Evolutionary conservation across 352 stramenopile genomes (phyloP), one percentile per base, ranked within the genome.

Genomic region (Globisporangium emineosum): DNA sequence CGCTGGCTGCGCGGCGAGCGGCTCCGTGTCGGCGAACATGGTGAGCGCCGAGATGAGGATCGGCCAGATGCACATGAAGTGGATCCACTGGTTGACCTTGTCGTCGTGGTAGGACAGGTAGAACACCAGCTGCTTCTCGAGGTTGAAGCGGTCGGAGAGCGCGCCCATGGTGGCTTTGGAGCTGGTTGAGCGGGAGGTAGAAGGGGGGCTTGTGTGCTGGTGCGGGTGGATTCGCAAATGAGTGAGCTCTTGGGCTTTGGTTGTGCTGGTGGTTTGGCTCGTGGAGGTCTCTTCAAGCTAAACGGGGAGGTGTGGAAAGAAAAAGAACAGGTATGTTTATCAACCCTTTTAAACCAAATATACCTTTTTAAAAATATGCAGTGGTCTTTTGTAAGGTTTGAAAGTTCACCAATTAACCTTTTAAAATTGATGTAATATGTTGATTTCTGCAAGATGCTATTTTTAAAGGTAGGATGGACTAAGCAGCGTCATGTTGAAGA

Each of bases 41-140:
- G 81, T 86, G 53, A 93, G 68, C 53, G 73, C 81, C 42, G 88
- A 88, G 67, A 90, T 77, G 57, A 96, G 78, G 62, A 96, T 93
- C 60, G 84, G 87, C 81, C 84, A 94, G 69, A 96, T 92, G 71
- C 83, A 96, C 25, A 72, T 52, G 35, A 96, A 79, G 70, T 96
- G 88, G 64, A 96, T 90, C 54, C 30, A 72, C 76, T 91, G 76
- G 74, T 96, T 96, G 59, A 86, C 68, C 60, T 74, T 75, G 71
- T 96, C 82, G 76, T 85, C 69, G 68, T 96, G 88, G 77, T 96
- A 96, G 27, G 81, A 90, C 37, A 90, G 67, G 71, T 95, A 95
- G 76, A 95, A 95, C 25, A 72, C 76, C 49, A 95, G 67, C 62
- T 93, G 85, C 66, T 91, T 90, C 69, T 94, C 83, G 50, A 94